phyloP scores from a whole-genome alignment of 805 yeast species.

The Starmerella tilneyi region DNA sequence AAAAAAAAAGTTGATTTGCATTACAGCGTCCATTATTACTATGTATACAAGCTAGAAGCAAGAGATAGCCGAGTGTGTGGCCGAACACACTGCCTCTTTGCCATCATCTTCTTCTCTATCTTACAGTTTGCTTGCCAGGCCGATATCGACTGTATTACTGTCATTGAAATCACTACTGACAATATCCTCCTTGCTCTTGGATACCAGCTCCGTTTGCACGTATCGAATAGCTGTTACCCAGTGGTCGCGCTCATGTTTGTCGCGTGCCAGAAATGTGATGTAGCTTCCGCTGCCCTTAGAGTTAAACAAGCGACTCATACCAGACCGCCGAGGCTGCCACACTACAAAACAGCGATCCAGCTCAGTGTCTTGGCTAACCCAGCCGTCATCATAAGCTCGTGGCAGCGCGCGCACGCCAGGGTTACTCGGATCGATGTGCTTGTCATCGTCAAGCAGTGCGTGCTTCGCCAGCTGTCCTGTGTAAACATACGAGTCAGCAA shows the following conservation, averaged over 20 bases:
- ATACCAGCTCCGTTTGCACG: conserved; percentile 27
- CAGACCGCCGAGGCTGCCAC: conserved; percentile 51
- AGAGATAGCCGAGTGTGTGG: too few relatives aligned
- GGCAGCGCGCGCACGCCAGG: conserved; percentile 58
- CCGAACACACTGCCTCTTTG: too few relatives aligned
- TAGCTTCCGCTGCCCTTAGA: conserved; percentile 58
- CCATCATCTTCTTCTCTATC: too few relatives aligned
- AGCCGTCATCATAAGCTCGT: conserved; percentile 67
- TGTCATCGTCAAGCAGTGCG: conserved; percentile 44
- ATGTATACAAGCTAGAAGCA: too few relatives aligned
- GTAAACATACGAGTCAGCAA: conserved; percentile 62
- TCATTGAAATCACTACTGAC: not conserved
- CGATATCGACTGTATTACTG: conserved; percentile 16
- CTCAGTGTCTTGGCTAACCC: conserved; percentile 73
- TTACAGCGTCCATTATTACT: too few relatives aligned
- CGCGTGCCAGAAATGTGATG: conserved; percentile 63
- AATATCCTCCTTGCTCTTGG: not conserved
- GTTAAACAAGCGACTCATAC: conserved; percentile 36
- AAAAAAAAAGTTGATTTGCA: too few relatives aligned
- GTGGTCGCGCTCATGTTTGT: conserved; percentile 73
- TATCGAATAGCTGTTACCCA: conserved; percentile 51
- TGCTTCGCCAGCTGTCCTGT: conserved; percentile 53
- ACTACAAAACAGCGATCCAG: conserved; percentile 65
- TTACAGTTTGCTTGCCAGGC: not conserved
- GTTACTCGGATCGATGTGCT: conserved; percentile 38